Base-by-base conservation (phyloP, 306 rosid species). In the Citrullus amarus region DNA sequence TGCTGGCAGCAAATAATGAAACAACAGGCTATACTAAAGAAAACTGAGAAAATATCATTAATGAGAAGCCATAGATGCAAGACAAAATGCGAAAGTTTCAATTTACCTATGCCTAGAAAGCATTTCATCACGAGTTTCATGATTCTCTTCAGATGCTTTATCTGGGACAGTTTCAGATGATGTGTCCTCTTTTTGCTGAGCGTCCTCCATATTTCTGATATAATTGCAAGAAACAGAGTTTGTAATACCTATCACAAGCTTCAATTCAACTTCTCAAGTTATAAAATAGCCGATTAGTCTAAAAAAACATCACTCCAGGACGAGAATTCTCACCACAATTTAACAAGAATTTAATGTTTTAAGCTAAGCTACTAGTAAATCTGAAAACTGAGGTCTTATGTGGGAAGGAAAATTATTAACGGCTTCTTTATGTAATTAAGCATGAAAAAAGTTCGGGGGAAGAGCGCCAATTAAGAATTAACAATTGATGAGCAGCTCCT, bases 121-220 rank as follows among this genome's bases (percentile, higher is more conserved):
- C 87, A 89, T 86, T 34, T 92, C 97, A 83, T 95, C 97, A 11
- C 84, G 92, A 75, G 86, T 84, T 82, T 95, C 97, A 20, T 80
- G 89, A 79, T 85, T 79, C 74, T 80, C 80, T 81, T 80, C 78
- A 53, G 87, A 50, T 65, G 73, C 59, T 59, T 86, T 43, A 50
- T 89, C 93, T 11, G 89, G 83, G 79, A 85, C 80, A 72, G 77
- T 80, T 81, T 83, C 96, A 55, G 83, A 79, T 1, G 78, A 66
- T 58, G 80, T 76, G 41, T 81, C 85, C 57, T 81, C 90, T 73
- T 81, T 79, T 83, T 85, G 89, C 71, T 70, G 92, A 78, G 85
- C 18, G 10, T 81, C 96, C 82, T 87, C 95, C 97, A 94, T 94
- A 67, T 79, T 48, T 25, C 80, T 78, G 77, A 30, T 72, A 51